phyloP scores from a whole-genome alignment of 2,329 filamentous ascomycete genomes.

The Hymenoscyphus linearis region DNA sequence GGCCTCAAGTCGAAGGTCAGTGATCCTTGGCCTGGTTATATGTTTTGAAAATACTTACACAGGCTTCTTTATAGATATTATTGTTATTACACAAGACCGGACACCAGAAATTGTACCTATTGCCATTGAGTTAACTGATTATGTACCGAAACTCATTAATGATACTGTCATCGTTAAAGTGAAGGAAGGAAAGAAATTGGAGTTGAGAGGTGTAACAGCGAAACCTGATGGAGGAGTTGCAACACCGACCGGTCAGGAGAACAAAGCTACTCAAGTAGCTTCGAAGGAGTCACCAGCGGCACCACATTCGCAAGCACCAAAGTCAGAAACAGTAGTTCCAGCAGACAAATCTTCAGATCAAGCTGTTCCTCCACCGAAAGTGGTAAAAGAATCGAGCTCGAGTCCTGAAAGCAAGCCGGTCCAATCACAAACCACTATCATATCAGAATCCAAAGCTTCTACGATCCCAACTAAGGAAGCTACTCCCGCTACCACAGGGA shows the following conservation, averaged over 20 bases:
- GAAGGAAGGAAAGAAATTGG: not conserved
- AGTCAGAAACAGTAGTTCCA: not conserved
- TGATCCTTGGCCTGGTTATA: not conserved
- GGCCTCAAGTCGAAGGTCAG: slow-evolving; percentile 5
- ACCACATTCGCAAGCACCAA: not conserved
- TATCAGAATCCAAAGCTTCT: not conserved
- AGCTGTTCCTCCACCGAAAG: not conserved
- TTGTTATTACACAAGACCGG: not conserved
- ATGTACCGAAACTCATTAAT: not conserved
- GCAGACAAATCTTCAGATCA: not conserved
- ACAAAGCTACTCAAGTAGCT: not conserved
- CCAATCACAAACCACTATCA: not conserved
- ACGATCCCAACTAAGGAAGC: not conserved
- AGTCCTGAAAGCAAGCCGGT: too few species aligned
- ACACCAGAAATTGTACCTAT: not conserved
- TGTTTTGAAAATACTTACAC: slow-evolving; percentile 3
- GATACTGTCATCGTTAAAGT: slow-evolving; percentile 6
- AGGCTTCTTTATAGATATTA: not conserved
- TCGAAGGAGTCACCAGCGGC: not conserved
- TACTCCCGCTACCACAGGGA: not conserved
- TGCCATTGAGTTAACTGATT: not conserved
- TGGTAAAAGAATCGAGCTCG: too few species aligned
- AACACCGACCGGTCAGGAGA: not conserved
- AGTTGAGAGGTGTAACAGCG: not conserved
- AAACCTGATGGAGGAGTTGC: not conserved